Percentiles rank a stretch among this genome's conserved stretches.
These are phyloP conservation scores for Psilocybe subaeruginosa DNA, from an alignment of 768 basidiomycete species.

Conservation along the genomic window DNA sequence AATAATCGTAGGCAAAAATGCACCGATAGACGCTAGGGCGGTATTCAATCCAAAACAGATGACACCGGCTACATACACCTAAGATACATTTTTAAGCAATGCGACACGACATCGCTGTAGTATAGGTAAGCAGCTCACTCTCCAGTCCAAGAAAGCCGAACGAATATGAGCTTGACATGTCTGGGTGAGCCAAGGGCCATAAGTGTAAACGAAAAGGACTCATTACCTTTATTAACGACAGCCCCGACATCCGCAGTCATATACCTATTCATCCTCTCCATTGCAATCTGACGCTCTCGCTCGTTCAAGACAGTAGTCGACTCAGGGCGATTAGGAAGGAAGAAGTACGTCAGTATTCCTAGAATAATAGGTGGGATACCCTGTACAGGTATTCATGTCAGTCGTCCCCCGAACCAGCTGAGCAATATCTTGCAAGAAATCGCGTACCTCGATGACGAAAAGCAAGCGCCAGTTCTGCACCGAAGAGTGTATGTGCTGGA, in stretches of 20 bases:
- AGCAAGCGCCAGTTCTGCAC: conserved; percentile 63
- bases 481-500: conserved; percentile 59
- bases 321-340: conserved; percentile 75
- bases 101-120: not conserved
- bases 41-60: conserved; percentile 82
- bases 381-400: conserved; percentile 30
- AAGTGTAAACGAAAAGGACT: not conserved
- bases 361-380: conserved; percentile 70
- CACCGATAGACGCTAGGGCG: conserved; percentile 75
- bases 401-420: not conserved
- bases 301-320: conserved; percentile 61
- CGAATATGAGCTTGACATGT: conserved; percentile 54
- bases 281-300: conserved; percentile 58
- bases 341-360: conserved; percentile 53
- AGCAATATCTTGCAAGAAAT: not conserved
- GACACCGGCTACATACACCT: conserved; percentile 66
- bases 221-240: conserved; percentile 60
- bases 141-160: conserved; percentile 74
- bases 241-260: conserved; percentile 68
- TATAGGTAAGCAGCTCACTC: conserved; percentile 38
- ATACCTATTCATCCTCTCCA: conserved; percentile 69
- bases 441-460: conserved; percentile 70
- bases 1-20: conserved; percentile 85
- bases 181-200: conserved; percentile 1
- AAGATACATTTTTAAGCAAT: not conserved